A percentile compares a stretch with the other conserved stretches of the same genome.
phyloP scores from a whole-genome alignment of 2,329 filamentous ascomycete genomes.

The Geoglossum cookeanum region DNA sequence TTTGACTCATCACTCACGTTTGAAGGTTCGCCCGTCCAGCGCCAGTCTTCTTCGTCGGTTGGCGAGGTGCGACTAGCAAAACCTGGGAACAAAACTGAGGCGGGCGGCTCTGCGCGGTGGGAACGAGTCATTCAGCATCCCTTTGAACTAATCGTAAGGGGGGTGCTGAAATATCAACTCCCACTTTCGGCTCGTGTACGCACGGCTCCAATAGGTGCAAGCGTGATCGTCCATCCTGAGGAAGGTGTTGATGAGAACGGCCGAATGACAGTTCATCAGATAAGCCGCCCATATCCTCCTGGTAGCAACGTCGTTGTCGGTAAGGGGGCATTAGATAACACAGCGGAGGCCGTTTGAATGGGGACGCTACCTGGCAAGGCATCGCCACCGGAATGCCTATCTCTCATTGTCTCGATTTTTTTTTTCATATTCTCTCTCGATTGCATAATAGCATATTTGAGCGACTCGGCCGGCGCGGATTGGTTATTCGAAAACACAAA shows the following conservation, averaged over 20 bases:
- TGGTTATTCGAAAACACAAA: background rate
- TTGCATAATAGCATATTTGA: background rate
- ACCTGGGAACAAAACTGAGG: slow-evolving; percentile 74
- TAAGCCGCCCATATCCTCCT: background rate
- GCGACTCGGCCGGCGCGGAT: background rate
- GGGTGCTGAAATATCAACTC: slow-evolving; percentile 66
- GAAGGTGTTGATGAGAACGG: slow-evolving; percentile 14
- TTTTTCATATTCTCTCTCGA: background rate
- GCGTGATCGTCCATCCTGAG: slow-evolving; percentile 22
- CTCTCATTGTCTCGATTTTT: background rate
- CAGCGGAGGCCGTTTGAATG: background rate
- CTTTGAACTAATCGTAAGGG: slow-evolving; percentile 83
- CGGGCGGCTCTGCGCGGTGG: slow-evolving; percentile 70
- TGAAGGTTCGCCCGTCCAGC: slow-evolving; percentile 73
- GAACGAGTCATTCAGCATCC: slow-evolving; percentile 77
- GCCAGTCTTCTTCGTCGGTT: slow-evolving; percentile 49
- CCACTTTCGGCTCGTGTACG: slow-evolving; percentile 36
- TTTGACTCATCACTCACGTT: slow-evolving; percentile 82
- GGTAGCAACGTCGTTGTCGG: background rate
- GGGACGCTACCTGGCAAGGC: background rate
- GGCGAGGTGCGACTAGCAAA: slow-evolving; percentile 66
- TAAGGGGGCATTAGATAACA: background rate
- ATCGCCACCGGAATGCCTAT: background rate
- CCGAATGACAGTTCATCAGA: slow-evolving; percentile 3
- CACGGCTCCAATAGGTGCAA: slow-evolving; percentile 29